Evolutionary conservation across 495 filamentous ascomycete genomes (phyloP).

Genomic region (Aspergillus diversus): DNA sequence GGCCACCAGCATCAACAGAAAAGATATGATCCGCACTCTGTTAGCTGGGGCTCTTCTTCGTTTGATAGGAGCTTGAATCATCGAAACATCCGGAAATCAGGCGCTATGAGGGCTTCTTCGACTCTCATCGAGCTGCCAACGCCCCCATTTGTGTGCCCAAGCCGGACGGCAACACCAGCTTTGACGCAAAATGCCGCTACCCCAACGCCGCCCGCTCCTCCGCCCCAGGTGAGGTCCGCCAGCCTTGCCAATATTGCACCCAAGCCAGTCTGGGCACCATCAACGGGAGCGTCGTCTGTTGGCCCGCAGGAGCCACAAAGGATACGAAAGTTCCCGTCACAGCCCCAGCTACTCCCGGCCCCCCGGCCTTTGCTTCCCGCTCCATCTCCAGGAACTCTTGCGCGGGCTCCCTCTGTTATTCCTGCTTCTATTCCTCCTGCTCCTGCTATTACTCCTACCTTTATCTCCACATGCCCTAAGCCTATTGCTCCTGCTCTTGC

Average conservation of each 20-base stretch:
- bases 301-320: neutral
- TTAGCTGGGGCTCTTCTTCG: conserved; percentile 17
- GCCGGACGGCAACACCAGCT: conserved; percentile 17
- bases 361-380: neutral
- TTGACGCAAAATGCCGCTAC: conserved; percentile 15
- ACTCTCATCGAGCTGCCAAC: conserved; percentile 32
- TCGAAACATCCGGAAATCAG: conserved; percentile 2
- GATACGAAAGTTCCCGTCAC: conserved; percentile 5
- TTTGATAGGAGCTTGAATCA: conserved; percentile 1
- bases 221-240: conserved; percentile 6
- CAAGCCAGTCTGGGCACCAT: conserved; percentile 18
- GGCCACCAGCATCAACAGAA: conserved; percentile 16
- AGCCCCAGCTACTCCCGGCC: conserved; percentile 5
- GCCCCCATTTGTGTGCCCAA: conserved; percentile 26
- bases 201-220: conserved; percentile 6
- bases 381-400: neutral
- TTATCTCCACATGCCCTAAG: neutral
- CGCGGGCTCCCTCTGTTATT: neutral
- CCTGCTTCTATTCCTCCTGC: neutral
- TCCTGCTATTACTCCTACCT: neutral
- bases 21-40: conserved; percentile 21
- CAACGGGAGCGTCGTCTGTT: neutral
- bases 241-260: conserved; percentile 22
- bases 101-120: conserved; percentile 31
- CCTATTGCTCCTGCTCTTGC: neutral